Percentiles rank a stretch among this genome's conserved stretches.
These are phyloP conservation scores for Irpex sp. DNA, from an alignment of 1,284 basidiomycete genomes.

Conservation along the genomic window DNA sequence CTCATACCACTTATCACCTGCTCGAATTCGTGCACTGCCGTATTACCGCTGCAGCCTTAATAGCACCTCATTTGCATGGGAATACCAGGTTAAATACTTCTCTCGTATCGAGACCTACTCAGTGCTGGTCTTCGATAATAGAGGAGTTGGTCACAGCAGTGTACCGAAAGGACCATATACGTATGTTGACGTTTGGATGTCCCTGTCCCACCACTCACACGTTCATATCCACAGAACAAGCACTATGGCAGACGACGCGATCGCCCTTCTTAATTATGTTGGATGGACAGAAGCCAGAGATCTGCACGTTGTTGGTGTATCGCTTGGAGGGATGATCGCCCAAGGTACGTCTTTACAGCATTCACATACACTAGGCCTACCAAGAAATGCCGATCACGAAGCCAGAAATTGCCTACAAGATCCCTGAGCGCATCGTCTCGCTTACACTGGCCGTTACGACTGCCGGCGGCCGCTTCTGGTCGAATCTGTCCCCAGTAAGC, in stretches of 20 bases:
- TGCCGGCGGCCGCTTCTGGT: conserved; percentile 65
- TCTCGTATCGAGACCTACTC: conserved; percentile 58
- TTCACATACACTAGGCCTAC: not conserved
- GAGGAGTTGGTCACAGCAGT: conserved; percentile 86
- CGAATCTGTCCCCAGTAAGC: conserved; percentile 59
- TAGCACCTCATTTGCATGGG: conserved; percentile 72
- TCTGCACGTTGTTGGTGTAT: conserved; percentile 82
- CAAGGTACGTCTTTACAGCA: conserved; percentile 53
- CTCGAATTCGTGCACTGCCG: not conserved
- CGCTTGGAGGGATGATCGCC: conserved; percentile 90
- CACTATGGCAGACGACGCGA: conserved; percentile 83
- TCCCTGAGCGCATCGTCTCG: conserved; percentile 75
- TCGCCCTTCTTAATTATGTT: conserved; percentile 76
- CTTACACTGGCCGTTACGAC: conserved; percentile 79
- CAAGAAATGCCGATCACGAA: not conserved
- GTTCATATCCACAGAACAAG: conserved; percentile 57
- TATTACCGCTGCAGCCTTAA: conserved; percentile 51
- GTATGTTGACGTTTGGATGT: conserved; percentile 26
- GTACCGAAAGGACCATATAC: conserved; percentile 78
- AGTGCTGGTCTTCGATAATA: conserved; percentile 87
- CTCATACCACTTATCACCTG: not conserved
- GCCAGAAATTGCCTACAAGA: conserved; percentile 70
- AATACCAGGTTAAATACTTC: conserved; percentile 68
- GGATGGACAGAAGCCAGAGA: conserved; percentile 59
- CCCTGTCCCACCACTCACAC: not conserved